These are phyloP conservation scores for Trichosporon sp. DNA, from an alignment of 1,284 basidiomycete species.

Conservation along the genomic window DNA sequence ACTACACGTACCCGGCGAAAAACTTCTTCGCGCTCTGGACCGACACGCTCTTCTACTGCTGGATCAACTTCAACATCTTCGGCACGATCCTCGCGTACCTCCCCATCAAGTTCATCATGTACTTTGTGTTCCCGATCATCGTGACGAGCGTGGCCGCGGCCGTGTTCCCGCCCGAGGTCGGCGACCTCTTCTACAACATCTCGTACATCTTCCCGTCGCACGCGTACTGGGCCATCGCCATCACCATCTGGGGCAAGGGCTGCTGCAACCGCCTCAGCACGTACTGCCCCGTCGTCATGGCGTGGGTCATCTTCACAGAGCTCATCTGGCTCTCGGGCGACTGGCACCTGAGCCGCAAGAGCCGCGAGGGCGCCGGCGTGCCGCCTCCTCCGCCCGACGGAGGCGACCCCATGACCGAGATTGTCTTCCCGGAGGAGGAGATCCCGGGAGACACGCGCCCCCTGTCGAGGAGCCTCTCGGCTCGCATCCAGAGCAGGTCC, in stretches of 20 bases:
- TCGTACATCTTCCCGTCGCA: slow-evolving; percentile 22
- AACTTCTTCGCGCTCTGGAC: slow-evolving; percentile 25
- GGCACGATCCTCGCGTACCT: slow-evolving; percentile 17
- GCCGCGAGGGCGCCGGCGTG: background rate
- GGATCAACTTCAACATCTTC: slow-evolving; percentile 20
- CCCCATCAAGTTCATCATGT: slow-evolving; percentile 15
- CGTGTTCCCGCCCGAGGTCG: slow-evolving; percentile 22
- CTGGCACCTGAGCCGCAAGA: background rate
- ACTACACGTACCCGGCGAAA: slow-evolving; percentile 12
- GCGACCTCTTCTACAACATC: slow-evolving; percentile 22
- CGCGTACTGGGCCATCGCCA: slow-evolving; percentile 20
- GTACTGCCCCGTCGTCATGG: slow-evolving; percentile 22
- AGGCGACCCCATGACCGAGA: background rate
- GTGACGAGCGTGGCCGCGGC: slow-evolving; percentile 17
- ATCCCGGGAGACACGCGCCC: background rate
- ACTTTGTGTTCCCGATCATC: slow-evolving; percentile 11
- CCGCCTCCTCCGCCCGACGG: background rate
- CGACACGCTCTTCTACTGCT: slow-evolving; percentile 7
- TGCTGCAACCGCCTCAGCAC: slow-evolving; percentile 18
- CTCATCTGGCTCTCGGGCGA: slow-evolving; percentile 7
- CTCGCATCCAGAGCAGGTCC: background rate
- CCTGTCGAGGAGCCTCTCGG: background rate
- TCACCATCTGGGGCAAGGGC: slow-evolving; percentile 19
- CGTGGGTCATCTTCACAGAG: slow-evolving; percentile 24
- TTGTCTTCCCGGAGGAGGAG: background rate